These are phyloP conservation scores for Gossypium davidsonii DNA, from an alignment of 441 rosid genomes.

Conservation along the genomic window DNA sequence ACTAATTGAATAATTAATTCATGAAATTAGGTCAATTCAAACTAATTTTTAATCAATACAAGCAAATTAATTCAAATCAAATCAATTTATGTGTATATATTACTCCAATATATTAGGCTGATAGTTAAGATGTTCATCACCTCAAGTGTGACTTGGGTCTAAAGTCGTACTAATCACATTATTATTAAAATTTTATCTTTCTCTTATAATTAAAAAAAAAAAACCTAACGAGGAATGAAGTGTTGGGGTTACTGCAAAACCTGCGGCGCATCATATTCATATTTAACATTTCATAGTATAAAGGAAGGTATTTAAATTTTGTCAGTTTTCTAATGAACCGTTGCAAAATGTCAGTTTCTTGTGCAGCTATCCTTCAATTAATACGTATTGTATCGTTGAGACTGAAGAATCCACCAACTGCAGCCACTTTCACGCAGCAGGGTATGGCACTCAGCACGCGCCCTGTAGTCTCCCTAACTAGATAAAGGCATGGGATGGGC, in stretches of 20 bases:
- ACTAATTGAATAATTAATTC: no score
- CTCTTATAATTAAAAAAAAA: no score
- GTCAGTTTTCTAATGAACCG: conserved; percentile 25
- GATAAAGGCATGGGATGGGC: neutral
- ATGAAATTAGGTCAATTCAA: no score
- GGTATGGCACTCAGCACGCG: conserved; percentile 28
- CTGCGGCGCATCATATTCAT: neutral
- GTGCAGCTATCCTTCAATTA: neutral
- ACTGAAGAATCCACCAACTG: neutral
- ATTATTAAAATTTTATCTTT: no score
- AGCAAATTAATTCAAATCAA: no score
- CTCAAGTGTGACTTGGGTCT: accelerated
- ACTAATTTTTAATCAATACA: no score
- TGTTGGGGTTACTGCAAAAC: neutral
- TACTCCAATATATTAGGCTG: no score
- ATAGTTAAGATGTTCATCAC: accelerated
- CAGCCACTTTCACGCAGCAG: conserved; percentile 3
- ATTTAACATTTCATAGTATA: neutral
- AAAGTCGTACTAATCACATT: accelerated
- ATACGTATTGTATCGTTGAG: neutral
- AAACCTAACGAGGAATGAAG: no score
- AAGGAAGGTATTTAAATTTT: neutral
- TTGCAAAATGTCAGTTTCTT: conserved; percentile 17
- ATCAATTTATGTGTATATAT: no score
- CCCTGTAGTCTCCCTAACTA: conserved; percentile 11